These are phyloP conservation scores for Linderina pennispora DNA, from an alignment of 192 early-diverging fungal species.

Conservation along the genomic window DNA sequence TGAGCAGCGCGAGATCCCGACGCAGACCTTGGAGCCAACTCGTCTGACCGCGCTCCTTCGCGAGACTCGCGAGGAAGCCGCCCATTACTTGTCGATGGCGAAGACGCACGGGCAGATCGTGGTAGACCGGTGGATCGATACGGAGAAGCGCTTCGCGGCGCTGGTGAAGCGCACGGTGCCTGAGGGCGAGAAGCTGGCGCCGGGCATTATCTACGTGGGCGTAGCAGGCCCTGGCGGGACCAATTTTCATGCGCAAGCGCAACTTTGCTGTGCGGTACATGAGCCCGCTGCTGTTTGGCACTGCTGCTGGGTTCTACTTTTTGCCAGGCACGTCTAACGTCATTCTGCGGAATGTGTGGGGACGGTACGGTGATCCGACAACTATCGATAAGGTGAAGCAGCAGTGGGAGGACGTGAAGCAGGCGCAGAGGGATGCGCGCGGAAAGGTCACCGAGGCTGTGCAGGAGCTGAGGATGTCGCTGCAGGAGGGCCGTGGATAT, in stretches of 20 bases:
- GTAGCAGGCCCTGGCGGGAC: conserved; percentile 39
- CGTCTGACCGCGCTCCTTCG: conserved; percentile 6
- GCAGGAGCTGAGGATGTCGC: conserved; percentile 26
- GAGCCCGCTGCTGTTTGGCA: conserved; percentile 36
- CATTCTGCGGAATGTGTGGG: conserved; percentile 38
- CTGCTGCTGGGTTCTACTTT: conserved; percentile 18
- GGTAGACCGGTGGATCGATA: conserved; percentile 15
- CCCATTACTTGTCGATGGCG: background rate
- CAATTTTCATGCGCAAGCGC: conserved; percentile 35
- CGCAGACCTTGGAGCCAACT: background rate
- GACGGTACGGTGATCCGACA: conserved; percentile 33
- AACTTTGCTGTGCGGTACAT: conserved; percentile 35
- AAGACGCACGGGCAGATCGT: conserved; percentile 10
- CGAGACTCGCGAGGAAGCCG: conserved; percentile 3
- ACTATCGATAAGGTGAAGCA: conserved; percentile 12
- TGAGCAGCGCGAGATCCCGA: background rate
- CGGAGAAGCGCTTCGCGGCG: conserved; percentile 8
- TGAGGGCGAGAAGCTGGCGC: conserved; percentile 22
- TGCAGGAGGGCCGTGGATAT: conserved; percentile 32
- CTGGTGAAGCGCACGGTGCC: conserved; percentile 30
- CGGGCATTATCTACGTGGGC: conserved; percentile 38
- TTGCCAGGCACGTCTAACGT: conserved; percentile 40
- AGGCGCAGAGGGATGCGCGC: background rate
- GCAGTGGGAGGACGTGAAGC: conserved; percentile 1
- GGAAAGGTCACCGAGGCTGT: conserved; percentile 1